Evolutionary conservation across 352 stramenopile genomes (phyloP).

Genomic region (Pythium rishiriense): DNA sequence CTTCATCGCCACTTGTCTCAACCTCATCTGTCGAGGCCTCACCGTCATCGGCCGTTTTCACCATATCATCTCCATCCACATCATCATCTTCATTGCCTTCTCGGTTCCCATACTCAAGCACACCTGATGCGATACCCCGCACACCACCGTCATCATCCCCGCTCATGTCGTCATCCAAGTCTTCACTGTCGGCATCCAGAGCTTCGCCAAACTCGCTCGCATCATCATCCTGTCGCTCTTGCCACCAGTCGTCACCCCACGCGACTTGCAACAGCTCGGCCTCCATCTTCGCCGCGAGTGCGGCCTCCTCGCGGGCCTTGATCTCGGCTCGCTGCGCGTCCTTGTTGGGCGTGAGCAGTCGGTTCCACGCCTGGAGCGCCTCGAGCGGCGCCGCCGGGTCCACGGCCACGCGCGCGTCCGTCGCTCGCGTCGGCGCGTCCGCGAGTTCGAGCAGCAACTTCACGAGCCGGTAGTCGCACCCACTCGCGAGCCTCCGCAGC

Average conservation of each 20-base stretch:
- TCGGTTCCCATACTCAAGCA: background rate
- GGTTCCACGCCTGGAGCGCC: conserved; percentile 25
- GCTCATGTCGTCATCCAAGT: background rate
- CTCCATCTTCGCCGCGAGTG: conserved; percentile 36
- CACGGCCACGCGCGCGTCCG: conserved; percentile 36
- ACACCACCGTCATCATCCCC: conserved; percentile 24
- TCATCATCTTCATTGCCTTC: background rate
- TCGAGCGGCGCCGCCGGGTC: conserved; percentile 24
- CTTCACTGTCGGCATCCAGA: conserved; percentile 45
- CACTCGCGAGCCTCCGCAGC: conserved; percentile 33
- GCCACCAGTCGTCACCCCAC: conserved; percentile 67
- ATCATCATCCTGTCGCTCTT: conserved; percentile 35
- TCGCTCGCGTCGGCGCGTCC: conserved; percentile 41
- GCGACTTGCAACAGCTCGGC: conserved; percentile 64
- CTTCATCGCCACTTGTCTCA: conserved; percentile 15
- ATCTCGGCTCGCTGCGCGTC: conserved; percentile 20
- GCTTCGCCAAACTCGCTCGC: conserved; percentile 18
- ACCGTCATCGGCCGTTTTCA: background rate
- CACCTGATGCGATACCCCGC: conserved; percentile 5
- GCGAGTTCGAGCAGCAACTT: conserved; percentile 67
- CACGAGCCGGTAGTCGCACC: conserved; percentile 47
- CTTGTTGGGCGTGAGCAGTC: conserved; percentile 20
- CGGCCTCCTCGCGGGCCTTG: conserved; percentile 25
- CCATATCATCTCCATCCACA: background rate
- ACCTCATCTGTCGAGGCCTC: conserved; percentile 4